Base-by-base conservation (phyloP, 495 filamentous ascomycete genomes). In the Neurospora sp. region DNA sequence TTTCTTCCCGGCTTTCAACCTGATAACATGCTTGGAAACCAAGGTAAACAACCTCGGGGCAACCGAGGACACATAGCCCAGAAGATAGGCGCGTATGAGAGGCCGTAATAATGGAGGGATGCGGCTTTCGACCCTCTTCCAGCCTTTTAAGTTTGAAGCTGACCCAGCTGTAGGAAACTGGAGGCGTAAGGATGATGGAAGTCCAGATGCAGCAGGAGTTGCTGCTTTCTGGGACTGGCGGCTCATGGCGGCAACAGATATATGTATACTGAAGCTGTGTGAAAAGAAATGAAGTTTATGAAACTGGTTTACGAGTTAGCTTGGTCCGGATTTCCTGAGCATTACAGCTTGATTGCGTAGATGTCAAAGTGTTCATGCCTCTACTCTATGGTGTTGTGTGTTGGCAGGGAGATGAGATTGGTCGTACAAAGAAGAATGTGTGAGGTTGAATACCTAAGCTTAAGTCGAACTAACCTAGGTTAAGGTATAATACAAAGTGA, bases 41-140 rank as follows among this genome's bases (percentile, higher is more conserved):
- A 89, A 86, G 39, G 86, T 86, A 73, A 92, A 79, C 21, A 93
- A 76, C 76, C 89, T 88, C 11, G 93, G 92, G 39, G 87, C 87
- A 39, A 93, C 87, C 70, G 88, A 88, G 42, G 90, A 93, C 37
- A 90, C 83, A 84, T 93, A 94, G 39, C 91, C 93, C 72, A 96
- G 80, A 10, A 88, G 82, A 80, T 93, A 96, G 69, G 93, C 93
- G 71, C 89, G 89, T 69, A 93, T 79, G 72, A 93, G 84, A 24
- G 93, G 93, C 75, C 82, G 81, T 28, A 88, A 77, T 38, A 83
- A 9, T 11, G 84, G 83, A 17, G 84, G 84, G 19, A 87, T 80
- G 42, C 69, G 69, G 9, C 75, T 73, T 43, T 84, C 81, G 77
- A 82, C 81, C 71, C 72, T 78, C 72, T 71, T 75, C 69, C 75